Percentiles rank a stretch among this genome's conserved stretches.
These are phyloP conservation scores for Neckera pumila DNA, from an alignment of 225 moss, liverwort and hornwort genomes.

Conservation along the genomic window DNA sequence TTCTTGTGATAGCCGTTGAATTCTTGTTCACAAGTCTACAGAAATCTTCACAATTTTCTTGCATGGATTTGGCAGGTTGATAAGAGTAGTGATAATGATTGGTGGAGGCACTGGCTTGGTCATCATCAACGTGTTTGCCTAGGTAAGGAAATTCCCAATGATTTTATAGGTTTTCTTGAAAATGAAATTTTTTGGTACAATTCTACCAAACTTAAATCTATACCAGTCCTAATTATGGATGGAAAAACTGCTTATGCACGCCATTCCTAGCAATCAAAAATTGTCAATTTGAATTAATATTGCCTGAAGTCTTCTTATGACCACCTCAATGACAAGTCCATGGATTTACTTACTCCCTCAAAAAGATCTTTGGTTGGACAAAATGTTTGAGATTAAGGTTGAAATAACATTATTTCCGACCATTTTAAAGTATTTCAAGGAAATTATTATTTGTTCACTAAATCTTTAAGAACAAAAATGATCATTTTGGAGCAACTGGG, in stretches of 20 bases:
- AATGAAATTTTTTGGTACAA: not conserved
- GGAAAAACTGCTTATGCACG: fast-evolving
- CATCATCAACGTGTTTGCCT: slow-evolving; percentile 47
- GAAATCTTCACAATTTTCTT: not conserved
- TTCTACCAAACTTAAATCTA: not conserved
- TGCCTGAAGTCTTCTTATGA: not conserved
- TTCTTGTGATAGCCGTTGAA: not conserved
- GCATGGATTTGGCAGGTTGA: slow-evolving; percentile 8
- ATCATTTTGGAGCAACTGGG: too few relatives aligned
- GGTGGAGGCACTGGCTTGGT: slow-evolving; percentile 36
- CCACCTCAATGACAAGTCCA: not conserved
- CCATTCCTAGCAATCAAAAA: not conserved
- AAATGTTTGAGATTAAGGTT: too few relatives aligned
- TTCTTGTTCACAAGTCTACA: too few relatives aligned
- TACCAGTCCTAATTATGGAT: not conserved
- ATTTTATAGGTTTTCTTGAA: not conserved
- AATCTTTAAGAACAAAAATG: too few relatives aligned
- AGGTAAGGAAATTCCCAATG: not conserved
- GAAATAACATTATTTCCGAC: too few relatives aligned
- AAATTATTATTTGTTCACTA: too few relatives aligned
- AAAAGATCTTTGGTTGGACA: too few relatives aligned
- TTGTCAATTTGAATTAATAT: not conserved
- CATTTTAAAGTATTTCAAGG: too few relatives aligned
- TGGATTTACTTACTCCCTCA: too few relatives aligned
- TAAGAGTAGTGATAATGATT: slow-evolving; percentile 16